Percentiles rank a stretch among this genome's conserved stretches.
Conservation (phyloP, 768 basidiomycete genomes). For the Rhodotorula paludigena region DNA sequence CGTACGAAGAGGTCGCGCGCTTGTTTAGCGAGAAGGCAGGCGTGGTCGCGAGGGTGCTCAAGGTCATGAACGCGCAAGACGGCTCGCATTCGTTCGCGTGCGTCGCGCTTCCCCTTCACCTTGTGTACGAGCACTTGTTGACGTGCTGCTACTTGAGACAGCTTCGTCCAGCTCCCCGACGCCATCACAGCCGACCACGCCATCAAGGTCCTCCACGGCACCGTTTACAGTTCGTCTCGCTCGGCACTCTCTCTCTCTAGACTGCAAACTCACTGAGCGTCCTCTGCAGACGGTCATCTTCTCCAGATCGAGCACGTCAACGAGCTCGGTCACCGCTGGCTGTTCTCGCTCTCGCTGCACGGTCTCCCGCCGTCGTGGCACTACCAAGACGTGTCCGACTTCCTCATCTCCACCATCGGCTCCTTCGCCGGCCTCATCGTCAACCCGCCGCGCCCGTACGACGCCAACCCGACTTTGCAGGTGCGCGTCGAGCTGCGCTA, state of each 20-base stretch:
- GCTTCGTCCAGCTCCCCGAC: constrained; percentile 29
- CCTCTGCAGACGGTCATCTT: constrained; percentile 15
- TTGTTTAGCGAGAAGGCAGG: constrained; percentile 21
- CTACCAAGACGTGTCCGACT: constrained; percentile 27
- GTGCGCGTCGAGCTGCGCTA: constrained; percentile 27
- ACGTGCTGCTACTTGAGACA: neutral
- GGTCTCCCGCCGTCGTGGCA: constrained; percentile 9
- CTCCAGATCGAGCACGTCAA: constrained; percentile 32
- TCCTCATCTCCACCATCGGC: constrained; percentile 31
- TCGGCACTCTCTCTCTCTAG: neutral
- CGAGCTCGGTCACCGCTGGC: constrained; percentile 22
- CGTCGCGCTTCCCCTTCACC: neutral
- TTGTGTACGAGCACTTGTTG: neutral
- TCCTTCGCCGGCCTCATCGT: constrained; percentile 26
- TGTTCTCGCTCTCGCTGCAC: constrained; percentile 24
- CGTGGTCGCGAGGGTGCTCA: constrained; percentile 22
- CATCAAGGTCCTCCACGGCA: constrained; percentile 15
- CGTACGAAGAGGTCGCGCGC: constrained; percentile 13
- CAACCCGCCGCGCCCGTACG: neutral
- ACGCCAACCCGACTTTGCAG: neutral
- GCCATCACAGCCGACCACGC: constrained; percentile 18
- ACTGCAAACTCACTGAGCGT: neutral
- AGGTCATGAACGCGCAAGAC: constrained; percentile 17
- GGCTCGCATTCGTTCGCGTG: constrained; percentile 16
- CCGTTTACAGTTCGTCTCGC: neutral